Percentiles rank a stretch among this genome's conserved stretches.
Conservation (phyloP, 2,329 filamentous ascomycete genomes). For the Talaromyces sp. region DNA sequence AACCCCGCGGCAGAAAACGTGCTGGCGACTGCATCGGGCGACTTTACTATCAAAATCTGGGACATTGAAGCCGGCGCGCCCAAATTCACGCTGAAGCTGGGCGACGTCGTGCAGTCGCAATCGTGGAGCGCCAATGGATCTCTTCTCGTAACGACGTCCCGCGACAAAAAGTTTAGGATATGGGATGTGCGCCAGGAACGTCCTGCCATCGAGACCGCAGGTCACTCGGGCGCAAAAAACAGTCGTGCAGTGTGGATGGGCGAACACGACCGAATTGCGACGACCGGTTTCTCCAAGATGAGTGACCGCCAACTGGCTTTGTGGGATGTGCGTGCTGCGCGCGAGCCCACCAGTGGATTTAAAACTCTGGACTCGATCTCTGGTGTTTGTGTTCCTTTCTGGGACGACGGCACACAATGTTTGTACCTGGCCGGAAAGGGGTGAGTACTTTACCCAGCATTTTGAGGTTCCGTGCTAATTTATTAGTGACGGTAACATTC, state of each 20-base stretch:
- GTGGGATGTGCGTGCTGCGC: conserved; percentile 80
- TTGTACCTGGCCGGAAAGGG: conserved; percentile 96
- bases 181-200: conserved; percentile 96
- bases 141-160: conserved; percentile 82
- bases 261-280: conserved; percentile 91
- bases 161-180: conserved; percentile 95
- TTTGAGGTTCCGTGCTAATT: conserved; percentile 10
- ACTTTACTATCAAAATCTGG: conserved; percentile 94
- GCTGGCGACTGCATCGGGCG: conserved; percentile 88
- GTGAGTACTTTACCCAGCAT: conserved; percentile 46
- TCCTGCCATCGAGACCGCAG: conserved; percentile 74
- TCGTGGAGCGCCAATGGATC: conserved; percentile 91
- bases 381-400: conserved; percentile 98
- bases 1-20: conserved; percentile 95
- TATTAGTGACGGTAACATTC: conserved; percentile 88
- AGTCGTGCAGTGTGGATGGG: conserved; percentile 96
- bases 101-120: conserved; percentile 88
- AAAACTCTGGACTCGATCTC: conserved; percentile 89
- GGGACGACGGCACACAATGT: conserved; percentile 94
- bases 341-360: conserved; percentile 83
- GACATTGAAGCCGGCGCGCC: conserved; percentile 75
- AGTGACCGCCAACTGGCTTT: conserved; percentile 93
- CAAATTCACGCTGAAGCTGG: conserved; percentile 72
- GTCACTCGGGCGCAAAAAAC: conserved; percentile 93
- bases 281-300: conserved; percentile 97